Conservation (phyloP, 2,329 filamentous ascomycete species). For the Colletotrichum trifolii region DNA sequence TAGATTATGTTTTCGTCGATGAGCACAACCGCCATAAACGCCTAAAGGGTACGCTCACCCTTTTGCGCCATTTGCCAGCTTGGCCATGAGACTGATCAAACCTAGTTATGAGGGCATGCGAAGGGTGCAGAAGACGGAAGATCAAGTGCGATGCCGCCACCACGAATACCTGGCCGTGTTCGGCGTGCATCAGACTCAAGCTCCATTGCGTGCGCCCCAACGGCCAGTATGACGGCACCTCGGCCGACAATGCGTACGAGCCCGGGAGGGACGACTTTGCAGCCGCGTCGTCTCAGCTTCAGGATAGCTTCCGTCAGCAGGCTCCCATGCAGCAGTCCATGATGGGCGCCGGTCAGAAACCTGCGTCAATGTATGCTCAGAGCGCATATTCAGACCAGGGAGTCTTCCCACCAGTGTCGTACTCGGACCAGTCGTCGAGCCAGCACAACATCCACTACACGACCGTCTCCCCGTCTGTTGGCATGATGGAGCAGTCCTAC, state of each 20-base stretch:
- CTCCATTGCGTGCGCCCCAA: slow-evolving; percentile 92
- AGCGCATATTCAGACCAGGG: slow-evolving; percentile 59
- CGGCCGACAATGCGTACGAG: slow-evolving; percentile 60
- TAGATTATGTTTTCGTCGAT: slow-evolving; percentile 99
- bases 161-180: slow-evolving; percentile 97
- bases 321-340: slow-evolving; percentile 62
- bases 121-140: slow-evolving; percentile 93
- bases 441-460: slow-evolving; percentile 65
- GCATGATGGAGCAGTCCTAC: slow-evolving; percentile 64
- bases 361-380: slow-evolving; percentile 60
- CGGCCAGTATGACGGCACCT: slow-evolving; percentile 75
- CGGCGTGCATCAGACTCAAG: slow-evolving; percentile 91
- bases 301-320: slow-evolving; percentile 62
- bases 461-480: slow-evolving; percentile 60
- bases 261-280: slow-evolving; percentile 46
- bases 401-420: slow-evolving; percentile 60
- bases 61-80: not conserved
- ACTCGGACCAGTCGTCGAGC: slow-evolving; percentile 55
- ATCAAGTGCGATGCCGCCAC: slow-evolving; percentile 98
- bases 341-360: slow-evolving; percentile 54
- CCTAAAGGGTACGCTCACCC: slow-evolving; percentile 77
- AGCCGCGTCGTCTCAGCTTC: slow-evolving; percentile 48
- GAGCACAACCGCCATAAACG: slow-evolving; percentile 98
- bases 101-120: slow-evolving; percentile 94
- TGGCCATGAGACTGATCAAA: slow-evolving; percentile 24